Evolutionary conservation across 139 green algal genomes (phyloP), one percentile per base, ranked within the genome.

Genomic region (Volvox reticuliferus): DNA sequence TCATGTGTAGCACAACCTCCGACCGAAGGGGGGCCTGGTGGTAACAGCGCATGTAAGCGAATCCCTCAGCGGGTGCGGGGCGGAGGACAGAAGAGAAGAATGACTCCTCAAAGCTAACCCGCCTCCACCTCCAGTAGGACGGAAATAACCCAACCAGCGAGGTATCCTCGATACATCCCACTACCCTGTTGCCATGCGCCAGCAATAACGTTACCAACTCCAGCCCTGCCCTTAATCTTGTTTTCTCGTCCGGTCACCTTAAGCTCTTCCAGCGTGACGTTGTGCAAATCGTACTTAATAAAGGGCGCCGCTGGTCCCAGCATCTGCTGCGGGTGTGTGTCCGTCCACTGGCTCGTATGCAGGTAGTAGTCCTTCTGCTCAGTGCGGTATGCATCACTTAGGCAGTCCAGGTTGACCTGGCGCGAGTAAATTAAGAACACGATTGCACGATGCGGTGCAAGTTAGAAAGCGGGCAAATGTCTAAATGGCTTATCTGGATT

Each of bases 331-430:
- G 97, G 97, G 93, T 98, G 96, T 17, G 97, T 92, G 91, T 99
- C 97, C 33, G 93, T 95, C 98, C 98, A 99, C 19, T 95, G 92
- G 22, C 93, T 92, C 12, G 97, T 99, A 82, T 95, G 84, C 65
- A 96, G 82, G 92, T 96, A 99, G 94, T 99, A 99, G 62, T 98
- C 96, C 24, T 88, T 89, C 94, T 99, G 97, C 95, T 99, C 96
- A 84, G 95, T 84, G 21, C 89, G 75, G 93, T 93, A 97, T 0
- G 88, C 2, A 14, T 96, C 86, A 20, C 73, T 85, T 77, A 99
- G 94, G 91, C 94, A 96, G 87, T 94, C 92, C 88, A 99, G 86
- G 89, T 96, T 93, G 20, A 96, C 95, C 89, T 94, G 91, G 20
- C 21, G 2, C 0, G 44, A 14, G 9, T 55, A 14, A 55, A 55